Base-by-base conservation (phyloP, 2,329 filamentous ascomycete genomes). In the Gyromitra esculenta region DNA sequence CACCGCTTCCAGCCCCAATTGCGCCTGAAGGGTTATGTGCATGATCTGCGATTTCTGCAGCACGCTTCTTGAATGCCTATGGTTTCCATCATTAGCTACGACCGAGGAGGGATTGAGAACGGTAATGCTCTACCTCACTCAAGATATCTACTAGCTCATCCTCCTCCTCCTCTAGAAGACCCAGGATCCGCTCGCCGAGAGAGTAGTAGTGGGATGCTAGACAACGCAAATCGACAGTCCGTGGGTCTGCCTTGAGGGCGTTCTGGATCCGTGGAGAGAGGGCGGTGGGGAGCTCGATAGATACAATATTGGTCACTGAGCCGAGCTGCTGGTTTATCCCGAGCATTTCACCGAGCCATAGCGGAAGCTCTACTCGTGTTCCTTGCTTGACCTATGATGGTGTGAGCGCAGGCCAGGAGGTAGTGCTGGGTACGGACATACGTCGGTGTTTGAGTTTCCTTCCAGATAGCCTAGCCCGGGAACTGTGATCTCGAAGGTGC, bases 261-360 rank as follows among this genome's bases (percentile, higher is more conserved):
- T 96, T 94, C 82, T 96, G 86, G 54, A 98, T 94, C 59, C 92
- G 89, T 77, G 90, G 88, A 4, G 91, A 90, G 0, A 98, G 88
- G 2, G 92, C 91, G 0, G 88, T 83, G 0, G 96, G 95, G 6
- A 97, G 88, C 82, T 96, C 94, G 76, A 98, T 89, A 0, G 91
- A 92, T 2, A 96, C 88, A 31, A 94, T 89, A 5, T 91, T 88
- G 64, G 71, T 71, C 52, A 68, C 63, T 56, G 77, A 76, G 8
- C 78, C 77, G 5, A 78, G 71, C 8, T 67, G 75, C 15, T 79
- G 78, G 6, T 70, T 90, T 57, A 96, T 88, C 39, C 93, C 92
- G 67, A 99, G 91, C 88, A 97, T 95, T 84, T 97, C 93, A 80
- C 92, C 94, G 11, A 99, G 90, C 96, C 96, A 99, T 79, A 98